Evolutionary conservation across 2,329 filamentous ascomycete species (phyloP).

Genomic region (Cadophora malorum): DNA sequence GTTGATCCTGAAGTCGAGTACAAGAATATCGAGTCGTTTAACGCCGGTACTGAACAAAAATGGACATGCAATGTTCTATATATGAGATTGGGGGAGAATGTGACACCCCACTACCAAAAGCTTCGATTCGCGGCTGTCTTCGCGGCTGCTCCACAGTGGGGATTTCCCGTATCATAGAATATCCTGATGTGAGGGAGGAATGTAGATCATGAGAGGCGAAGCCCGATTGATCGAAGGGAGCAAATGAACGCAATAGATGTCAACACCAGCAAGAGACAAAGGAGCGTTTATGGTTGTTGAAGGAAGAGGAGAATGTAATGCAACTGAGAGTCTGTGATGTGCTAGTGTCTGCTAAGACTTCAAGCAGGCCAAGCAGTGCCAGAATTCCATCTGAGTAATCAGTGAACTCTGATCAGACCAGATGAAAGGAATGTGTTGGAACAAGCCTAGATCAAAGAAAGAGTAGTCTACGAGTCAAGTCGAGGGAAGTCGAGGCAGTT

Average conservation of each 20-base stretch:
- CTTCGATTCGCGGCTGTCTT: not conserved
- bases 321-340: not conserved
- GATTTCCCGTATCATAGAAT: slow-evolving; percentile 2
- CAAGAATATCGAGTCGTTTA: not conserved
- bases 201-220: not conserved
- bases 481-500: not conserved
- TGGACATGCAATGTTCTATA: not conserved
- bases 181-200: not conserved
- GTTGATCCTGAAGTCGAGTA: not conserved
- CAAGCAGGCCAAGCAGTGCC: not conserved
- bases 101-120: not conserved
- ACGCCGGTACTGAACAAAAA: not conserved
- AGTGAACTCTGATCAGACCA: not conserved
- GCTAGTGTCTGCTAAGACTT: not conserved
- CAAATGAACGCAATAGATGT: not conserved
- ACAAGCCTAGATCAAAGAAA: not conserved
- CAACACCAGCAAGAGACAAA: not conserved
- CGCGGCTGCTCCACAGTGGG: slow-evolving; percentile 3
- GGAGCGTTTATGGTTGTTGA: not conserved
- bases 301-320: not conserved
- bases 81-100: not conserved
- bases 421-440: not conserved
- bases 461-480: not conserved
- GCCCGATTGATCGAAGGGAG: not conserved
- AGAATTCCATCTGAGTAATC: not conserved